These are phyloP conservation scores for Metarhizium album DNA, from an alignment of 2,329 filamentous ascomycete species.

Conservation along the genomic window DNA sequence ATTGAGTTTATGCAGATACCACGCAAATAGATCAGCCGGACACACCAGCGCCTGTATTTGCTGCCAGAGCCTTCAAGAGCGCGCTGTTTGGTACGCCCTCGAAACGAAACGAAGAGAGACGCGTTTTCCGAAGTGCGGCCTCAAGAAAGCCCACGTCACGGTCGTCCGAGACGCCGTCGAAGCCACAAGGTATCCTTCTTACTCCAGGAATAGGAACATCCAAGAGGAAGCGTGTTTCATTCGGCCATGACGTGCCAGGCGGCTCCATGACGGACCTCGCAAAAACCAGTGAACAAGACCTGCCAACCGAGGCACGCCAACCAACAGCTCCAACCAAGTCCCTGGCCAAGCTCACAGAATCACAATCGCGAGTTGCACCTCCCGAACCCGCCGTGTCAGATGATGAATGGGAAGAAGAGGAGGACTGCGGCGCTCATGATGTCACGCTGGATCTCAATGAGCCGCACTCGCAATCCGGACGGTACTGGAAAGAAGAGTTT, in stretches of 20 bases:
- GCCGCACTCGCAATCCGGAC: constrained; percentile 63
- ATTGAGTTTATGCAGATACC: constrained; percentile 19
- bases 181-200: constrained; percentile 48
- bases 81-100: constrained; percentile 52
- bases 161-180: constrained; percentile 34
- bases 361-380: background rate
- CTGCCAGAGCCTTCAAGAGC: constrained; percentile 52
- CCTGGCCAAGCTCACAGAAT: constrained; percentile 11
- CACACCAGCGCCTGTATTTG: constrained; percentile 56
- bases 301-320: constrained; percentile 33
- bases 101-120: constrained; percentile 24
- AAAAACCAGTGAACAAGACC: constrained; percentile 29
- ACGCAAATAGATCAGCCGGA: constrained; percentile 48
- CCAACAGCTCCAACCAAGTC: constrained; percentile 14
- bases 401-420: constrained; percentile 33
- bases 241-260: constrained; percentile 43
- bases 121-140: constrained; percentile 14
- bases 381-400: constrained; percentile 19
- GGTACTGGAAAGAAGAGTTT: constrained; percentile 72
- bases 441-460: constrained; percentile 61
- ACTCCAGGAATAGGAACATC: constrained; percentile 52
- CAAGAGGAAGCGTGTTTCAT: constrained; percentile 54
- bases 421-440: constrained; percentile 42
- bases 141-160: constrained; percentile 11
- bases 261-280: constrained; percentile 7